Percentiles rank a stretch among this genome's conserved stretches.
These are phyloP conservation scores for Sarcodon sp. DNA, from an alignment of 768 basidiomycete species.

Conservation along the genomic window DNA sequence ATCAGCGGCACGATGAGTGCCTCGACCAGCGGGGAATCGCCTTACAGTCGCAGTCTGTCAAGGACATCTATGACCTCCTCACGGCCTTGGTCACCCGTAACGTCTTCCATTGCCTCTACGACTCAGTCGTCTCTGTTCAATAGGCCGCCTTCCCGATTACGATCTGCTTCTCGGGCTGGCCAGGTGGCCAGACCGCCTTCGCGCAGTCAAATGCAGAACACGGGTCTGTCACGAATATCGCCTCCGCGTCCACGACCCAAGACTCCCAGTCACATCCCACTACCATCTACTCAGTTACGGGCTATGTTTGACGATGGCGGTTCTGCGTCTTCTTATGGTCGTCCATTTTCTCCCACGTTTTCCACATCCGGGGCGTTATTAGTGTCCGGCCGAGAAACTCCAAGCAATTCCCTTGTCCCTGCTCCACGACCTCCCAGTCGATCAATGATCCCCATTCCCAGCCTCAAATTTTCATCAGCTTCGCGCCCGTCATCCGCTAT, in stretches of 20 bases:
- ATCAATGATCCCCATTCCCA: conserved; percentile 76
- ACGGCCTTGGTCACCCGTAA: conserved; percentile 69
- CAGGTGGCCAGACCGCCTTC: conserved; percentile 28
- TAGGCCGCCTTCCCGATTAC: conserved; percentile 32
- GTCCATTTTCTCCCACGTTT: conserved; percentile 53
- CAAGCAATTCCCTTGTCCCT: conserved; percentile 29
- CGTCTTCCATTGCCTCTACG: conserved; percentile 50
- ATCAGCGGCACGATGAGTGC: conserved; percentile 6
- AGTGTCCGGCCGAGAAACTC: conserved; percentile 21
- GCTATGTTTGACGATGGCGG: conserved; percentile 38
- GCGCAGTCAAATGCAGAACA: conserved; percentile 39
- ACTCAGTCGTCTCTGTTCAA: conserved; percentile 54
- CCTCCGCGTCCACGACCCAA: conserved; percentile 62
- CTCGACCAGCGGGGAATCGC: conserved; percentile 21
- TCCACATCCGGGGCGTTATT: conserved; percentile 9
- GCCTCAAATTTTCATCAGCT: conserved; percentile 52
- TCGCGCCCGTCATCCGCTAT: conserved; percentile 63
- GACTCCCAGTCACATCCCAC: conserved; percentile 74
- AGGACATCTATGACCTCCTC: conserved; percentile 69
- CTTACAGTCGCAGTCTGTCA: conserved; percentile 53
- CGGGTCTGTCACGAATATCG: conserved; percentile 16
- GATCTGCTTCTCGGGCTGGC: conserved; percentile 25
- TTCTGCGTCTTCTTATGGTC: conserved; percentile 32
- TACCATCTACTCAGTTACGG: conserved; percentile 33
- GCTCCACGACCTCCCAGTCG: conserved; percentile 68